These are phyloP conservation scores for Papilionanthe hybrid DNA, from an alignment of 116 monocot genomes.

Conservation along the genomic window DNA sequence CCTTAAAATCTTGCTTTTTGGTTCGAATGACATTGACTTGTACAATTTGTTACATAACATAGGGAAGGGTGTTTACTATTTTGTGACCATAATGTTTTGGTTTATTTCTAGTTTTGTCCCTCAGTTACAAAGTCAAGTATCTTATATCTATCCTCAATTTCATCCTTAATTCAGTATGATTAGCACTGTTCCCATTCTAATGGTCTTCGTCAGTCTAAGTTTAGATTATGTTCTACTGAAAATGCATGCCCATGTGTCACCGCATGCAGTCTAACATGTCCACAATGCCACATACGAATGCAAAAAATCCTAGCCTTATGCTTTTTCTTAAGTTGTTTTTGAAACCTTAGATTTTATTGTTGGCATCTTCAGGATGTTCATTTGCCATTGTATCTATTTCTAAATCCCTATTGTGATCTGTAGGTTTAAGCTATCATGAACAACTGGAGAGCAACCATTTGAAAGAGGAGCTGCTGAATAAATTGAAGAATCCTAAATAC, in stretches of 20 bases:
- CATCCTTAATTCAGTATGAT: no score
- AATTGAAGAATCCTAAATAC: constrained; percentile 63
- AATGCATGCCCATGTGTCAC: neutral
- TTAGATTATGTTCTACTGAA: no score
- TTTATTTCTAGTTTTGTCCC: neutral
- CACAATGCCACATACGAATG: neutral
- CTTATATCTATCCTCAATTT: no score
- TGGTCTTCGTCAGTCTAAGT: no score
- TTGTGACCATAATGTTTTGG: neutral
- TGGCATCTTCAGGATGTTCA: neutral
- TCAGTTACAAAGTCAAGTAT: no score
- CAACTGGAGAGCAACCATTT: constrained; percentile 41
- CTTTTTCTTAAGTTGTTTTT: neutral
- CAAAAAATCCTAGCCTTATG: no score
- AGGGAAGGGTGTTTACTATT: neutral
- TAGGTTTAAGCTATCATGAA: constrained; percentile 32
- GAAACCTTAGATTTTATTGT: neutral
- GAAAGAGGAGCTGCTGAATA: constrained; percentile 51
- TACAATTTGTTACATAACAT: neutral
- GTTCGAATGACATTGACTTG: neutral
- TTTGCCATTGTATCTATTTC: neutral
- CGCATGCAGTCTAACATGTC: neutral
- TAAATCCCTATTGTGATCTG: neutral
- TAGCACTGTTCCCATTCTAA: no score
- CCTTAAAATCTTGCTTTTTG: neutral